Base-by-base conservation (phyloP, 225 moss, liverwort and hornwort genomes). In the Straminergon stramineum region DNA sequence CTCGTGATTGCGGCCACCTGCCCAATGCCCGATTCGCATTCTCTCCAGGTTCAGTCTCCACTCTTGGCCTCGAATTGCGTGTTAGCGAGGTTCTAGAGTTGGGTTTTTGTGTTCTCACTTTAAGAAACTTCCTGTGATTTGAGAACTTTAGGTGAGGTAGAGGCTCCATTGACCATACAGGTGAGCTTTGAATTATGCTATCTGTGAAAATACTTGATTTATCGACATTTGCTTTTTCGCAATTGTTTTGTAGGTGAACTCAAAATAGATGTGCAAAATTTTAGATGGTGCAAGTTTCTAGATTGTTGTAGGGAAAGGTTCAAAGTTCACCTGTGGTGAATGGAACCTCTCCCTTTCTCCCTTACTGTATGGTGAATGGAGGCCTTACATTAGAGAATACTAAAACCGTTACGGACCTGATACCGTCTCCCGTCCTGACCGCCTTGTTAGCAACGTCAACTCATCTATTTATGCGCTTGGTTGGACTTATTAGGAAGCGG, bases 1-100 rank as follows among this genome's bases (percentile, higher is more conserved):
- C 92, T 95, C 53, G 94, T 95, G 62, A 68, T 95, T 68, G 95
- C 95, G 34, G 86, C 92, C 35, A 86, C 89, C 76, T 95, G 92
- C 77, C 68, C 89, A 73, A 88, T 93, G 86, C 93, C 92, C 39
- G 65, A 84, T 85, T 84, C 90, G 41, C 90, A 79, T 81, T 28
- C 89, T 73, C 83, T 89, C 68, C 91, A 89, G 93, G 95, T 94
- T 28, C 85, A 19, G 41, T 88, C 89, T 30, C 43, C 35, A 26
- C 71, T 32, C 20, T 82, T 56, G 41, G 30, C 83, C 64, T 65
- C 21, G 39, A 77, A 57, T 65, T 79, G 56, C 56, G 24, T 37
- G 79, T 79, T 79, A 26, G 16, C 57, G 57, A 79, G 57, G 79
- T 79, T 79, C 10, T n/a, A 79, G n/a, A 11, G 19, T 22, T 74